Conservation (phyloP, 1,139 yeast species). For the Saccharomyces hybrid region DNA sequence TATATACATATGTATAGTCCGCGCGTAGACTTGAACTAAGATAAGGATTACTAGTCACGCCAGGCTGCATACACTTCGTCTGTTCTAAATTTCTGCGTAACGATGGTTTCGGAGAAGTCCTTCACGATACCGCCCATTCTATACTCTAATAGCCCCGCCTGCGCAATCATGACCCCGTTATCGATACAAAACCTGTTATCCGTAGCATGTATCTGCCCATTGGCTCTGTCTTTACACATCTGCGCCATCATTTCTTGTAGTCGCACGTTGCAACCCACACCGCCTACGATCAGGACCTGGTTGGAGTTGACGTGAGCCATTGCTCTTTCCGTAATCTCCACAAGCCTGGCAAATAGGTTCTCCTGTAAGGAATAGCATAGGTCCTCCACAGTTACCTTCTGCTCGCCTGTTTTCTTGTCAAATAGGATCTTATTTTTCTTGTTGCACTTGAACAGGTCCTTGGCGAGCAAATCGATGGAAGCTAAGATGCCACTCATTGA, state of each 20-base stretch:
- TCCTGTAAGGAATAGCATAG: conserved; percentile 91
- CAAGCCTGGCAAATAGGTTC: conserved; percentile 88
- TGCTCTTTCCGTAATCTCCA: conserved; percentile 95
- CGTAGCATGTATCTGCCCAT: conserved; percentile 84
- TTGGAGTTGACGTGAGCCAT: conserved; percentile 93
- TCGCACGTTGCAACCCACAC: conserved; percentile 91
- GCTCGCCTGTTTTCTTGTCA: conserved; percentile 43
- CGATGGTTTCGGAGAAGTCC: conserved; percentile 62
- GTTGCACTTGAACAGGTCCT: conserved; percentile 53
- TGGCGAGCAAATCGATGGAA: conserved; percentile 71
- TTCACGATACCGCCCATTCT: conserved; percentile 66
- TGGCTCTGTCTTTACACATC: conserved; percentile 78
- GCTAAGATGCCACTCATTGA: conserved; percentile 95
- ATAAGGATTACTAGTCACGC: conserved; percentile 46
- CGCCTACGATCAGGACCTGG: conserved; percentile 93
- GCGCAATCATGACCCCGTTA: conserved; percentile 98
- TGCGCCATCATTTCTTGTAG: conserved; percentile 92
- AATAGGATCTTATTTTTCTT: conserved; percentile 44
- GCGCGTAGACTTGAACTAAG: background rate
- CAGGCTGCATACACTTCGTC: conserved; percentile 89
- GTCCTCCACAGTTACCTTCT: conserved; percentile 66
- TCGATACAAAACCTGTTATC: conserved; percentile 96
- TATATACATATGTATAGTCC: background rate
- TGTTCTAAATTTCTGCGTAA: conserved; percentile 89
- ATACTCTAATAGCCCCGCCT: conserved; percentile 84